phyloP scores from a whole-genome alignment of 768 basidiomycete genomes.

The Antrodiella citrinella region DNA sequence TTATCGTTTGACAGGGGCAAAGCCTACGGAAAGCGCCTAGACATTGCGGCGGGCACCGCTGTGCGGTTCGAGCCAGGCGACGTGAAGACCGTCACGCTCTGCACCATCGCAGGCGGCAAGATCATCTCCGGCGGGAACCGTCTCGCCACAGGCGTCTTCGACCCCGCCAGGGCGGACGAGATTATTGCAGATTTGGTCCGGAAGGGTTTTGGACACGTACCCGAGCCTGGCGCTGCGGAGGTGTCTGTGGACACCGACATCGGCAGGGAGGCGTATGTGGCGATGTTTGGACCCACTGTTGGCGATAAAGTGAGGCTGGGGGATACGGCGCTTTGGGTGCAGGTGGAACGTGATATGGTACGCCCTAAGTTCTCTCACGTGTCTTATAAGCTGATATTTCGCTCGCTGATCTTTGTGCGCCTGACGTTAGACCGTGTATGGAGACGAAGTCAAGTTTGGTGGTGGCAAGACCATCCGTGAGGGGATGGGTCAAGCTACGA shows the following conservation, averaged over 20 bases:
- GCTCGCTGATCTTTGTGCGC: neutral
- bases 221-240: slow-evolving; percentile 54
- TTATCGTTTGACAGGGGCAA: slow-evolving; percentile 77
- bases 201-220: slow-evolving; percentile 61
- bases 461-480: slow-evolving; percentile 95
- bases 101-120: slow-evolving; percentile 64
- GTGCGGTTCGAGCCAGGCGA: slow-evolving; percentile 97
- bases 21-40: slow-evolving; percentile 79
- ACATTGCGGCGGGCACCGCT: slow-evolving; percentile 92
- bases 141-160: slow-evolving; percentile 51
- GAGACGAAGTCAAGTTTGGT: slow-evolving; percentile 97
- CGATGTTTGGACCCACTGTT: slow-evolving; percentile 92
- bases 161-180: slow-evolving; percentile 33
- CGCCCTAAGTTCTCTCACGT: slow-evolving; percentile 3
- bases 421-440: slow-evolving; percentile 63
- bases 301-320: slow-evolving; percentile 87
- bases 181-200: slow-evolving; percentile 43
- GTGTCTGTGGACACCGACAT: slow-evolving; percentile 47
- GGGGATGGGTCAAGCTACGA: slow-evolving; percentile 92
- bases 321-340: slow-evolving; percentile 86
- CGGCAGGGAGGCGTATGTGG: slow-evolving; percentile 67
- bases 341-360: slow-evolving; percentile 83
- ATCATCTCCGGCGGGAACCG: slow-evolving; percentile 74
- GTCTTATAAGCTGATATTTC: too few relatives aligned
- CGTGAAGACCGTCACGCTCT: slow-evolving; percentile 73